phyloP scores from a whole-genome alignment of 2,329 filamentous ascomycete genomes.

The Pseudogymnoascus sp. region DNA sequence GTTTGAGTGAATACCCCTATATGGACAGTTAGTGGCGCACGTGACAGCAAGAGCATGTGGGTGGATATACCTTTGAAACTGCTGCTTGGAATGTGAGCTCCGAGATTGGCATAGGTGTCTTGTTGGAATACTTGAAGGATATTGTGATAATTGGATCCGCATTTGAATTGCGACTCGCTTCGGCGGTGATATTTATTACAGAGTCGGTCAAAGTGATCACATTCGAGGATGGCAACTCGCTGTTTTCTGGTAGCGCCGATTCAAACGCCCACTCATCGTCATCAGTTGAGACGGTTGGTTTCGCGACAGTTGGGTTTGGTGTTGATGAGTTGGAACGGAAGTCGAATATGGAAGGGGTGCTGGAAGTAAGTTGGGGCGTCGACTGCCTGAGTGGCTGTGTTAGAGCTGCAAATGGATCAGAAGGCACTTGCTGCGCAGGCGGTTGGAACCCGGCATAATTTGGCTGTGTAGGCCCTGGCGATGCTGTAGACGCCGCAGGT shows the following conservation, averaged over 20 bases:
- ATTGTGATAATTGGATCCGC: constrained; percentile 51
- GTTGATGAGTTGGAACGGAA: constrained; percentile 18
- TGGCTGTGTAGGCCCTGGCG: constrained; percentile 22
- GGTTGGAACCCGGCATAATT: constrained; percentile 45
- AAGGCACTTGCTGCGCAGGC: constrained; percentile 39
- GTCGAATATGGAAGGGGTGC: constrained; percentile 37
- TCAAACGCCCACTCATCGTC: constrained; percentile 95
- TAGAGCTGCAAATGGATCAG: constrained; percentile 49
- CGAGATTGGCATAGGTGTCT: constrained; percentile 58
- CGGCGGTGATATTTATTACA: constrained; percentile 64
- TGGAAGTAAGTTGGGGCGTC: constrained; percentile 44
- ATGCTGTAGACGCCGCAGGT: constrained; percentile 30
- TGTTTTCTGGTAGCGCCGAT: constrained; percentile 66
- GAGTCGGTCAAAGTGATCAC: constrained; percentile 62
- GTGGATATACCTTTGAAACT: constrained; percentile 69
- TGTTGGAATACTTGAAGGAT: constrained; percentile 77
- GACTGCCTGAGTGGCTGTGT: constrained; percentile 36
- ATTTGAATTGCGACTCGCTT: constrained; percentile 50
- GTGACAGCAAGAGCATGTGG: background rate
- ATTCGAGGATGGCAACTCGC: constrained; percentile 39
- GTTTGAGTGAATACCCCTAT: constrained; percentile 75
- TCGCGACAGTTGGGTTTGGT: constrained; percentile 30
- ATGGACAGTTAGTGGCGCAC: constrained; percentile 17
- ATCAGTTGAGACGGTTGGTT: constrained; percentile 39
- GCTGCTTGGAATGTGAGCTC: constrained; percentile 88